These are phyloP conservation scores for Priceomyces carsonii DNA, from an alignment of 805 yeast species.

Conservation along the genomic window DNA sequence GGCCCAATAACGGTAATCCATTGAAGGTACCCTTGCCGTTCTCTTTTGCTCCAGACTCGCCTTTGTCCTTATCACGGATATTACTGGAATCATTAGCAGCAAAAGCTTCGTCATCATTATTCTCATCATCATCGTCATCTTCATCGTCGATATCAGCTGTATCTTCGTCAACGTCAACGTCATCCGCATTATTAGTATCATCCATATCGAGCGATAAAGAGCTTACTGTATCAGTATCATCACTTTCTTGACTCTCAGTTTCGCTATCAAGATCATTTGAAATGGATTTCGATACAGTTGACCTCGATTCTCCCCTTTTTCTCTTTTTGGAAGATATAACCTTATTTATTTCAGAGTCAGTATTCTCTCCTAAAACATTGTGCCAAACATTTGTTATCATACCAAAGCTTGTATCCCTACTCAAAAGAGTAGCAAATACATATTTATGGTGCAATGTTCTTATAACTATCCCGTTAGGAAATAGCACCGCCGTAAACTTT, in stretches of 20 bases:
- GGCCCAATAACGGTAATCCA: slow-evolving; percentile 45
- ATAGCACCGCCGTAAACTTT: slow-evolving; percentile 62
- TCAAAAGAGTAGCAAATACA: slow-evolving; percentile 63
- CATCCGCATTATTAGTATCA: slow-evolving; percentile 7
- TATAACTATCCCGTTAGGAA: slow-evolving; percentile 68
- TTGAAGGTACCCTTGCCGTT: slow-evolving; percentile 20
- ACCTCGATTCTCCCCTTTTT: slow-evolving; percentile 9
- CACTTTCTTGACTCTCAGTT: slow-evolving; percentile 22
- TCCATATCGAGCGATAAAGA: slow-evolving; percentile 16
- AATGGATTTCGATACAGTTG: slow-evolving; percentile 7
- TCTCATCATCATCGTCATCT: slow-evolving; percentile 5
- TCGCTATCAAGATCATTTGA: slow-evolving; percentile 16
- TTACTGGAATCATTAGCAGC: neutral
- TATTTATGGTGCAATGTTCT: slow-evolving; percentile 63
- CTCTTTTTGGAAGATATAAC: slow-evolving; percentile 5
- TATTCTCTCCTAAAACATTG: slow-evolving; percentile 29
- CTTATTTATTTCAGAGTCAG: slow-evolving; percentile 16
- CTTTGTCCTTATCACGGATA: slow-evolving; percentile 5
- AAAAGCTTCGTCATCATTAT: neutral
- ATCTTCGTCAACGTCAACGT: neutral
- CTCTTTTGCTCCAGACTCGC: slow-evolving; percentile 5
- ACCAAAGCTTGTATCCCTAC: slow-evolving; percentile 55
- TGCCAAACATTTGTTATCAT: slow-evolving; percentile 66
- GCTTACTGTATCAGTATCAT: slow-evolving; percentile 10
- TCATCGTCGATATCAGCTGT: slow-evolving; percentile 14